Conservation (phyloP, 768 basidiomycete genomes). For the Russula foetens region DNA sequence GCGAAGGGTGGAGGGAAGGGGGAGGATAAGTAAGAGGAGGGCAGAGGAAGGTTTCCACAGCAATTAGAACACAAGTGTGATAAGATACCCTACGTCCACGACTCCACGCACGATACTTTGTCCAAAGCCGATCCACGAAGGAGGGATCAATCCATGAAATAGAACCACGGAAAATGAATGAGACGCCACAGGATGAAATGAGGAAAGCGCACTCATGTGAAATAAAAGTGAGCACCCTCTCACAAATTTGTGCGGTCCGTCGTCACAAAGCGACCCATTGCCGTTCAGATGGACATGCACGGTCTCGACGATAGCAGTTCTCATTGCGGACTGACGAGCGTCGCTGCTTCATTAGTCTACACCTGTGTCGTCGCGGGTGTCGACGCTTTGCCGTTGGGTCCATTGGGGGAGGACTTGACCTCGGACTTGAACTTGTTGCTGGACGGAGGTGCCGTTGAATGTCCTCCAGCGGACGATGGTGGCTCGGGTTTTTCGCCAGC, state of each 20-base stretch:
- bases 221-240: slow-evolving; percentile 63
- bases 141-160: slow-evolving; percentile 47
- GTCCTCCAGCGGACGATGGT: neutral
- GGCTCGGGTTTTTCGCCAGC: neutral
- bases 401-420: slow-evolving; percentile 6
- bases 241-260: slow-evolving; percentile 36
- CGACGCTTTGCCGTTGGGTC: neutral
- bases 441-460: neutral
- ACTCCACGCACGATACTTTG: slow-evolving; percentile 34
- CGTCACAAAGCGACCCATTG: neutral
- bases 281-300: slow-evolving; percentile 14
- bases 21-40: neutral
- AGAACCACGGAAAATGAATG: neutral
- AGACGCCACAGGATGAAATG: neutral
- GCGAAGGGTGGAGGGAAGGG: neutral
- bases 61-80: neutral
- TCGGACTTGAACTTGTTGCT: slow-evolving; percentile 7
- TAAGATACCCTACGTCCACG: neutral
- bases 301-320: slow-evolving; percentile 13
- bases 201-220: slow-evolving; percentile 20
- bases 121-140: slow-evolving; percentile 57
- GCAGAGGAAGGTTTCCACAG: no score
- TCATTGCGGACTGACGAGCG: slow-evolving; percentile 7
- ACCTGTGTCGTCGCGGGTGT: neutral
- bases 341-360: neutral